Conservation (phyloP, 495 filamentous ascomycete genomes). For the Choiromyces venosus region DNA sequence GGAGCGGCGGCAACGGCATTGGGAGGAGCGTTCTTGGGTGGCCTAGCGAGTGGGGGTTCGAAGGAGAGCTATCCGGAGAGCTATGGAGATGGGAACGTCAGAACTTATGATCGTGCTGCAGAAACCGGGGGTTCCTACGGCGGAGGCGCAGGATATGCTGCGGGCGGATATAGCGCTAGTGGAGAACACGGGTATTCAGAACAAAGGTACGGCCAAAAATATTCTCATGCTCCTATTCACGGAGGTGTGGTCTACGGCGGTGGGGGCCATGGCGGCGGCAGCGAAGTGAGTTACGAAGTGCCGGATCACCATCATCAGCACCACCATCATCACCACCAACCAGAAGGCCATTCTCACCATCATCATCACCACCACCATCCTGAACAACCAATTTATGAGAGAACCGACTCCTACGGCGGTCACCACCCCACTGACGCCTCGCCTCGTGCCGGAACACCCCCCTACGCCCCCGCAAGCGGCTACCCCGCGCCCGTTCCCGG, state of each 20-base stretch:
- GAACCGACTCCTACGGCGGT: neutral
- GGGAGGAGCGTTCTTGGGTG: constrained; percentile 14
- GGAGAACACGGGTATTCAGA: constrained; percentile 8
- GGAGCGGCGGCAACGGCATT: constrained; percentile 32
- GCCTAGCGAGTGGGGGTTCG: neutral
- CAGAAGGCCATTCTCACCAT: neutral
- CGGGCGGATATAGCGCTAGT: neutral
- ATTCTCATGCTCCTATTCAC: neutral
- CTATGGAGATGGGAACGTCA: neutral
- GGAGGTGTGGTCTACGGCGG: neutral
- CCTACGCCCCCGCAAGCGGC: neutral
- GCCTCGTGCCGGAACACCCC: neutral
- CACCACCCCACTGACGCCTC: neutral
- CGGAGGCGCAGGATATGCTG: neutral
- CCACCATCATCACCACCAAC: neutral
- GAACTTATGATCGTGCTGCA: no score
- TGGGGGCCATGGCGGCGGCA: neutral
- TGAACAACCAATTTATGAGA: neutral
- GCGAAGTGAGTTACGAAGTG: neutral
- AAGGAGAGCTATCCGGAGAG: neutral
- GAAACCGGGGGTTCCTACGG: constrained; percentile 3
- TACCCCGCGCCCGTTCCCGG: neutral
- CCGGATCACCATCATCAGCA: neutral
- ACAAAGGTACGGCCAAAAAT: neutral
- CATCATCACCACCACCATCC: neutral